Base-by-base conservation (phyloP, 2,329 filamentous ascomycete species). In the Diaporthe citri region DNA sequence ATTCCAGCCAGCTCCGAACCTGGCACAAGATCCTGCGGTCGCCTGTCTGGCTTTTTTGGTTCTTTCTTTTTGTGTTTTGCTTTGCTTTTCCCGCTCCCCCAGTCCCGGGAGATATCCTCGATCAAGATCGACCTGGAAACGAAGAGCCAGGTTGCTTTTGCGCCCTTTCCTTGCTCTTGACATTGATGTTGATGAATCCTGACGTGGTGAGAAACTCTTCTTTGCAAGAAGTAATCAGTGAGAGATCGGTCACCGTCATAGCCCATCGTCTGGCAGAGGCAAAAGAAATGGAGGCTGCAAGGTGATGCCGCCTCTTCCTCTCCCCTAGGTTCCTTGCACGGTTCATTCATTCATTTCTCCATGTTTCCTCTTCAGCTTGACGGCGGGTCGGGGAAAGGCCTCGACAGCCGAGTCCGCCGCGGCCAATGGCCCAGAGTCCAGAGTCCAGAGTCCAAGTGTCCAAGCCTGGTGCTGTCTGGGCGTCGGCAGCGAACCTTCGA, bases 21-120 rank as follows among this genome's bases (percentile, higher is more conserved):
- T 28, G 48, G 46, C 34, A 48, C 46, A 34, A 66, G 64, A 67
- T 67, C 46, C 64, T 67, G 64, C 64, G 46, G 31, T 67, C 64
- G 62, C 31, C 46, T 67, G 28, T 67, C 13, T 51, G 62, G 28
- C 28, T 51, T 25, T 36, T 5, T 48, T 39, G 3, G 2, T 13
- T 39, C 12, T 62, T 62, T 25, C 25, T 67, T 51, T 17, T 34
- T 48, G 36, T 20, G 41, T 66, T 34, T 48, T 34, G 20, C 34
- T 39, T 67, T 67, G 31, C 64, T 67, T 67, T 67, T 67, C 22
- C 7, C 46, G 7, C 46, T 41, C 20, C 64, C 46, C 62, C 28
- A 20, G 31, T 28, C 22, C 46, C 46, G 64, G 46, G 31, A 52
- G 46, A 52, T 28, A 31, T 25, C 17, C 31, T 52, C 15, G 34